Evolutionary conservation across 352 stramenopile genomes (phyloP), one percentile per base, ranked within the genome.

Genomic region (Phytopythium sindhum): DNA sequence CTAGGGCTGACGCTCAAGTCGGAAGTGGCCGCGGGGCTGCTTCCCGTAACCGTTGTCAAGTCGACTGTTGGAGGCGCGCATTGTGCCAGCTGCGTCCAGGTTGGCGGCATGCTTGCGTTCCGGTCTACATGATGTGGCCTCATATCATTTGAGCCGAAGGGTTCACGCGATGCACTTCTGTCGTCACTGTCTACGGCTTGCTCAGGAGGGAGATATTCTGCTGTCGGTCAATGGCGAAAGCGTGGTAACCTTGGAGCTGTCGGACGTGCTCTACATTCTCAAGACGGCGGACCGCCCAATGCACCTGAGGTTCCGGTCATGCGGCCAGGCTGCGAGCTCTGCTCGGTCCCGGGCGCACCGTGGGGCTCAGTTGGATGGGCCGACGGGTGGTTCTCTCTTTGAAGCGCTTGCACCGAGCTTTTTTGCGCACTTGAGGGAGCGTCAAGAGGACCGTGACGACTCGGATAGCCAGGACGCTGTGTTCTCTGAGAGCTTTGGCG

Each of bases 401-500:
- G 48, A 64, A 10, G 55, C 62, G 9, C 45, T 70, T 23, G 62
- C 62, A 2, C 35, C 54, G 11, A 33, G 56, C 19, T 28, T 53
- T 17, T 28, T 61, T 1, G 41, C 23, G n/a, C 56, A 42, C 3
- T 21, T 24, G 28, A 31, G 56, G 15, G 56, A 61, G 7, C 56
- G 28, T 2, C 66, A 68, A 45, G 57, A 63, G 35, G 74, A 89
- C 51, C 64, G 64, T n/a, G 76, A 89, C 24, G 84, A 92, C 50
- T 70, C 80, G 15, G 81, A 89, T 52, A 90, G 81, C 53, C 84
- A 88, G 51, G 71, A 76, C 52, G 84, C 84, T 15, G 84, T 92
- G 56, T 76, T 87, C 54, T 92, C 84, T 0, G 84, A 92, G 64
- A 90, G 81, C 42, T 92, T 92, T 68, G 81, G 84, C 2, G 84